These are phyloP conservation scores for Rutstroemia sp. DNA, from an alignment of 2,329 filamentous ascomycete genomes.

Conservation along the genomic window DNA sequence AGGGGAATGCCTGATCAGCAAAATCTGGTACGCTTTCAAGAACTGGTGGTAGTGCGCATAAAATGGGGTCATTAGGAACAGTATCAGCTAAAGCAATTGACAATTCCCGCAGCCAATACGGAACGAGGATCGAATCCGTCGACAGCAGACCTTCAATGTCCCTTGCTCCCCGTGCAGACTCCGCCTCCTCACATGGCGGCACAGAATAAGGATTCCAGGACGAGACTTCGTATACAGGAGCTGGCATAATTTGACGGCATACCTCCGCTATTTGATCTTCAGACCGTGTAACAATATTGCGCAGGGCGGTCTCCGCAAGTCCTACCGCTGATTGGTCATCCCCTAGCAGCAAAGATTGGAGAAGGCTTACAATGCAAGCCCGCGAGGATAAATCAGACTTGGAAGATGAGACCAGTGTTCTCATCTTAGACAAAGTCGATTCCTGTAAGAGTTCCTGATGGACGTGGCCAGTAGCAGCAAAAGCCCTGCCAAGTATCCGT, in stretches of 20 bases:
- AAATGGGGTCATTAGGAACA: conserved; percentile 55
- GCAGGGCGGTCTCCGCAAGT: conserved; percentile 52
- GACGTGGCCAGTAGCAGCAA: conserved; percentile 66
- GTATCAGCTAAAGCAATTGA: conserved; percentile 53
- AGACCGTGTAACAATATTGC: conserved; percentile 44
- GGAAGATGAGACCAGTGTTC: conserved; percentile 28
- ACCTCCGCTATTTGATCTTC: conserved; percentile 37
- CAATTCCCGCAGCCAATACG: conserved; percentile 56
- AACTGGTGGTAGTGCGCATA: conserved; percentile 61
- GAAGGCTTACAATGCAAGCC: conserved; percentile 51
- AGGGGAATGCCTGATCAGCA: conserved; percentile 70
- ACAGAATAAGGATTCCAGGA: conserved; percentile 49
- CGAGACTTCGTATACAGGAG: conserved; percentile 46
- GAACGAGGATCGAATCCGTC: conserved; percentile 34
- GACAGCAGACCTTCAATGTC: conserved; percentile 7
- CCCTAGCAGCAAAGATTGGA: conserved; percentile 54
- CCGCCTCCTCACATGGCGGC: conserved; percentile 43
- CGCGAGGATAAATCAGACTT: conserved; percentile 48
- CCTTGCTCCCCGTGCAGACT: neutral
- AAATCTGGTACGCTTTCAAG: conserved; percentile 60
- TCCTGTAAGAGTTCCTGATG: conserved; percentile 53
- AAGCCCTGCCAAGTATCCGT: conserved; percentile 74
- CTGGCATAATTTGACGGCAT: conserved; percentile 44
- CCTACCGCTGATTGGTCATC: conserved; percentile 49
- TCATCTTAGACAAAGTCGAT: conserved; percentile 42